Evolutionary conservation across 2,329 filamentous ascomycete species (phyloP).

Genomic region (Cladorrhinum sp.): DNA sequence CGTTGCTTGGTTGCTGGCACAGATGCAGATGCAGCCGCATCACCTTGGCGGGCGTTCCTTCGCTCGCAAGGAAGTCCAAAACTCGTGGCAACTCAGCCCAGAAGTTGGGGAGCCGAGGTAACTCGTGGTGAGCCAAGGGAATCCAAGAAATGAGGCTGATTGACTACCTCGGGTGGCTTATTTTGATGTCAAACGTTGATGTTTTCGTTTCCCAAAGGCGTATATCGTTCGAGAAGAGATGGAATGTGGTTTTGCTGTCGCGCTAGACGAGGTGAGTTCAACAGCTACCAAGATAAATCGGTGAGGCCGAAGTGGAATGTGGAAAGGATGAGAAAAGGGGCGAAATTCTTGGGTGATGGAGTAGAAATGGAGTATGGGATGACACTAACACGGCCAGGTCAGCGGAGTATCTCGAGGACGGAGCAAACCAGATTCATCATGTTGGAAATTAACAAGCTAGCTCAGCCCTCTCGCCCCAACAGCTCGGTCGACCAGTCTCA

Average conservation of each 20-base stretch:
- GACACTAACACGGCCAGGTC: background rate
- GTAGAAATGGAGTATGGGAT: background rate
- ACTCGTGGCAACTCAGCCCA: background rate
- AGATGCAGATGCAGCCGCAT: background rate
- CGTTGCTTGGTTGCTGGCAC: constrained; percentile 4
- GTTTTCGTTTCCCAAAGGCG: background rate
- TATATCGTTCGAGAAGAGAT: background rate
- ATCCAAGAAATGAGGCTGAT: constrained; percentile 9
- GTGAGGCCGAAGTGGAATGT: background rate
- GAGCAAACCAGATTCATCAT: background rate
- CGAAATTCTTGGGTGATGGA: background rate
- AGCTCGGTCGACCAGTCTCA: background rate
- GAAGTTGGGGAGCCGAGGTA: constrained; percentile 13
- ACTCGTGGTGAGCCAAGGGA: background rate
- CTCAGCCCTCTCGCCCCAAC: background rate
- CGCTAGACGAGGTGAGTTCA: background rate
- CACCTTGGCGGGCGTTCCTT: background rate
- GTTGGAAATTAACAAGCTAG: background rate
- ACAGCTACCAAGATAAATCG: background rate
- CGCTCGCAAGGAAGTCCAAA: constrained; percentile 6
- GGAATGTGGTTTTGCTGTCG: background rate
- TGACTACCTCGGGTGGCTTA: background rate
- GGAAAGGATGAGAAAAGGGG: background rate
- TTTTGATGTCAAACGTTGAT: background rate
- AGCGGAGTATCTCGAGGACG: background rate